Base-by-base conservation (phyloP, 305 asterid species). In the Fraxinus velutina region DNA sequence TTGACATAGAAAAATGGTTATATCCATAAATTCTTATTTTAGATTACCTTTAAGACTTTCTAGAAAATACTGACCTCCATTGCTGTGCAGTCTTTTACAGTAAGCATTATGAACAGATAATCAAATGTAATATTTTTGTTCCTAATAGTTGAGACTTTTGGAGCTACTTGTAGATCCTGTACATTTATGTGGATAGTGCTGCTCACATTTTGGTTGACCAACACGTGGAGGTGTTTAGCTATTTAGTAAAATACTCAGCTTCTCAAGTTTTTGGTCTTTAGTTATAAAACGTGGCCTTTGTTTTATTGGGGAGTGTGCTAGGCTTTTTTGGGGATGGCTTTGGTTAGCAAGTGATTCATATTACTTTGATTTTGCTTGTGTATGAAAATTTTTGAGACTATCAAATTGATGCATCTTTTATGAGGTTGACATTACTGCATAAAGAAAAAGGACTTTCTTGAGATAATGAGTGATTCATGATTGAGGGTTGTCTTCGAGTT, bases 1-100 rank as follows among this genome's bases (percentile, higher is more conserved):
- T 37, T 86, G 62, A 55, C 66, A 1, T 5, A 5, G 66, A 17
- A 55, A 55, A 47, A 55, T 66, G 85, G 71, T 66, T 76, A 22
- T 55, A 47, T 1, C 32, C 55, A 12, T 57, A 15, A 32, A 39
- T 68, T n/a, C 13, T 71, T 47, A 27, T 30, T 15, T 68, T 4
- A 62, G 72, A 68, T 29, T 68, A 17, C 36, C 74, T 10, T 68
- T 29, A 29, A 27, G 21, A 6, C 8, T 68, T 68, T 68, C 19
- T 27, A 68, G 74, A 27, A 66, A 68, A 68, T 68, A 10, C 29
- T 68, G 8, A 9, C 37, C 36, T 24, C 17, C 21, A 9, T 2
- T 1, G 19, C 36, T 27, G 15, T 27, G 73, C 7, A 2, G 34
- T 66, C 17, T 66, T 27, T 66, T 66, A 66, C n/a, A 66, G 34